A percentile compares a stretch with the other conserved stretches of the same genome.
phyloP scores from a whole-genome alignment of 2,329 filamentous ascomycete genomes.

The Scorias spongiosa region DNA sequence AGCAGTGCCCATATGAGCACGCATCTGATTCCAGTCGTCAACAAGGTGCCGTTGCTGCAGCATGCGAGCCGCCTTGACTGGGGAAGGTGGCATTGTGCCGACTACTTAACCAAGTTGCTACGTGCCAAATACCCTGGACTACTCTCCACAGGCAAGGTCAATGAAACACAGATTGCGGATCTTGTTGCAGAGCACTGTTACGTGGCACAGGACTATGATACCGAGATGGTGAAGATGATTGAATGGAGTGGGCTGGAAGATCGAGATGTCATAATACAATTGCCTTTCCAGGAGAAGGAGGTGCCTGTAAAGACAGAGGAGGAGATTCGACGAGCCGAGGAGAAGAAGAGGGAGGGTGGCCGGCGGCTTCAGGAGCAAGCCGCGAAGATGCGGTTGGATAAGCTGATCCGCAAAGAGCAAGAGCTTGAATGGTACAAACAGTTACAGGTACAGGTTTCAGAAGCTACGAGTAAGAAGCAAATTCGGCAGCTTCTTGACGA shows the following conservation, averaged over 20 bases:
- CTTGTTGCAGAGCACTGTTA: slow-evolving; percentile 84
- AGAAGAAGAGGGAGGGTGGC: slow-evolving; percentile 89
- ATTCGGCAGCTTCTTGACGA: slow-evolving; percentile 59
- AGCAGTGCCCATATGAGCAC: slow-evolving; percentile 89
- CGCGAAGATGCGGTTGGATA: slow-evolving; percentile 91
- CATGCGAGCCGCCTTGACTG: slow-evolving; percentile 86
- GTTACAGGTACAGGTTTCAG: slow-evolving; percentile 53
- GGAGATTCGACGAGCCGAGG: slow-evolving; percentile 75
- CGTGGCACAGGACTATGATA: slow-evolving; percentile 67
- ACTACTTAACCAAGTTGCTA: slow-evolving; percentile 82
- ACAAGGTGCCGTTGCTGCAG: slow-evolving; percentile 67
- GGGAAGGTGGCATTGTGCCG: slow-evolving; percentile 79
- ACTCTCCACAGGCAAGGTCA: slow-evolving; percentile 51
- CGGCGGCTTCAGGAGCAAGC: slow-evolving; percentile 86
- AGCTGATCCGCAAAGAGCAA: slow-evolving; percentile 87
- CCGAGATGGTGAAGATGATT: slow-evolving; percentile 59
- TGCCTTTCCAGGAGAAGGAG: slow-evolving; percentile 84
- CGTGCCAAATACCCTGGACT: slow-evolving; percentile 85
- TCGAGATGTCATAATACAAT: slow-evolving; percentile 76
- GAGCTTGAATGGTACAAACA: slow-evolving; percentile 89
- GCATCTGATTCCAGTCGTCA: slow-evolving; percentile 83
- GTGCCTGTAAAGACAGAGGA: slow-evolving; percentile 86
- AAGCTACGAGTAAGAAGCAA: slow-evolving; percentile 77
- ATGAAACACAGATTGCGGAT: slow-evolving; percentile 70
- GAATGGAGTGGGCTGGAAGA: slow-evolving; percentile 90